These are phyloP conservation scores for Alternaria longipes DNA, from an alignment of 2,329 filamentous ascomycete genomes.

Conservation along the genomic window DNA sequence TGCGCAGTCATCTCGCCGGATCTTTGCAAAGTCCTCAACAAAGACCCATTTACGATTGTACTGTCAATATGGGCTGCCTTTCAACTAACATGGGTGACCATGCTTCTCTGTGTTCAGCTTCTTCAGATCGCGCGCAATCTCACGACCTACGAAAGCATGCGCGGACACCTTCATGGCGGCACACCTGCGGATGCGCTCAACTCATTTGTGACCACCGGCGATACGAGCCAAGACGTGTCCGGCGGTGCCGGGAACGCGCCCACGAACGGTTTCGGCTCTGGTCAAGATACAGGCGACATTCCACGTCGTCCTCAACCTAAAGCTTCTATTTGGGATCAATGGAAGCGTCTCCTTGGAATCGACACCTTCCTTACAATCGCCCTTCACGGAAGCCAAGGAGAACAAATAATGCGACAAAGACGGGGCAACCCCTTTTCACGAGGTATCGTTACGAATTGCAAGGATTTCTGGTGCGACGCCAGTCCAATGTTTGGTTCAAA, in stretches of 20 bases:
- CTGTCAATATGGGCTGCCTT: constrained; percentile 80
- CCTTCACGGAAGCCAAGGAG: constrained; percentile 70
- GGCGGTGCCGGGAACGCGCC: constrained; percentile 34
- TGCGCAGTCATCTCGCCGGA: constrained; percentile 81
- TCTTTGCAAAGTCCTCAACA: constrained; percentile 79
- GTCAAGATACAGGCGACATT: constrained; percentile 60
- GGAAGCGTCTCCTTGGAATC: constrained; percentile 85
- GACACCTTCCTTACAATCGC: constrained; percentile 95
- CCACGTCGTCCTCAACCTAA: constrained; percentile 59
- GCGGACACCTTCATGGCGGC: constrained; percentile 71
- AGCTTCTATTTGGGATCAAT: constrained; percentile 76
- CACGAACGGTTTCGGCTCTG: constrained; percentile 68
- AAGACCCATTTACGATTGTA: constrained; percentile 84
- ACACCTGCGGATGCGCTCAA: constrained; percentile 69
- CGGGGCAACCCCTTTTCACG: constrained; percentile 83
- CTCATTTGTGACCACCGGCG: constrained; percentile 78
- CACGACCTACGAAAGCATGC: constrained; percentile 98
- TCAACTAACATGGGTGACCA: constrained; percentile 95
- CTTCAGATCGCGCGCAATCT: constrained; percentile 90
- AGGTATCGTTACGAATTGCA: constrained; percentile 87
- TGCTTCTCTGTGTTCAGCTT: constrained; percentile 94
- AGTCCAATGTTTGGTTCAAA: constrained; percentile 80
- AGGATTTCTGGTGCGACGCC: constrained; percentile 95
- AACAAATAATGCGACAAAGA: constrained; percentile 51
- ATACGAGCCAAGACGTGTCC: constrained; percentile 66